Evolutionary conservation across 2,329 filamentous ascomycete genomes (phyloP).

Genomic region (Trichoderma pleuroti): DNA sequence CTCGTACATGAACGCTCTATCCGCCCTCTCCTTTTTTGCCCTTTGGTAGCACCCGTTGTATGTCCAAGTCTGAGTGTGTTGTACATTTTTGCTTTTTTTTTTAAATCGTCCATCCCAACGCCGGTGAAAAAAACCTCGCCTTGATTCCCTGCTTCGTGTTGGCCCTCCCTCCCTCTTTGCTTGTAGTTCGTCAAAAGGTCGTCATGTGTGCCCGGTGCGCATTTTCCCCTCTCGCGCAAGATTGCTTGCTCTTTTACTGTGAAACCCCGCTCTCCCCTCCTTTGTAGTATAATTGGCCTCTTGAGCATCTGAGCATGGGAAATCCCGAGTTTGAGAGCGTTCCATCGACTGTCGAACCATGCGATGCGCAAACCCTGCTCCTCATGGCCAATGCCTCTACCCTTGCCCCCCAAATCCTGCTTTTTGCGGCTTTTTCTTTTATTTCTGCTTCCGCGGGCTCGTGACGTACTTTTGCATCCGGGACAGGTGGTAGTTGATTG

Average conservation of each 20-base stretch:
- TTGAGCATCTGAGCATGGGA: neutral
- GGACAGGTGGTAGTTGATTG: conserved; percentile 88
- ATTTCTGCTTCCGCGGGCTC: conserved; percentile 37
- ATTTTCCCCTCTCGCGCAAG: neutral
- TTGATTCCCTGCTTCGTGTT: neutral
- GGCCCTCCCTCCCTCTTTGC: neutral
- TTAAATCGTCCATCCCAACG: neutral
- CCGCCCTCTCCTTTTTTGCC: neutral
- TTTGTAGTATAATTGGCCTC: neutral
- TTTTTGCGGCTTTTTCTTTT: conserved; percentile 2
- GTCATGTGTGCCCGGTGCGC: neutral
- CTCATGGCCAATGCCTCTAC: neutral
- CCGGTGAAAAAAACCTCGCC: neutral
- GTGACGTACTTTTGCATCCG: conserved; percentile 72
- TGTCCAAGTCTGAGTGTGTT: neutral
- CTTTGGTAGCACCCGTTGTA: neutral
- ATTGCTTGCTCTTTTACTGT: neutral
- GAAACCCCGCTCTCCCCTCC: accelerated
- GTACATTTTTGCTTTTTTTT: neutral
- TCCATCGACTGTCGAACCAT: neutral
- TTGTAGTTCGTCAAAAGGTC: neutral
- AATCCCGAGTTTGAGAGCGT: neutral
- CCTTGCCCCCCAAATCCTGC: neutral
- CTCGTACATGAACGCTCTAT: conserved; percentile 1
- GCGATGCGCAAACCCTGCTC: neutral